Conservation (phyloP, 192 early-diverging fungal species). For the Diversispora eburnea region DNA sequence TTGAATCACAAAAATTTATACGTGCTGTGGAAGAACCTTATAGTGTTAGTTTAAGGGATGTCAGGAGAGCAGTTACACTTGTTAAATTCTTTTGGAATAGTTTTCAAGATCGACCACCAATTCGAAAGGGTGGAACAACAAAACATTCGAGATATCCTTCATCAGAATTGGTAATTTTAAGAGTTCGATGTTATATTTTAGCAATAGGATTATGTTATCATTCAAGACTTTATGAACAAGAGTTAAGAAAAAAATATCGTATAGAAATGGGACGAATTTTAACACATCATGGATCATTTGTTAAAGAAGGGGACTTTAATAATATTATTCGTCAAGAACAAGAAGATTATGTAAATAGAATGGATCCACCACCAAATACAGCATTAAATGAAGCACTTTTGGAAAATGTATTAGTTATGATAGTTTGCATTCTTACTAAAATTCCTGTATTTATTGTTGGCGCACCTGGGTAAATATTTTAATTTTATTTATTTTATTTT, state of each 20-base stretch:
- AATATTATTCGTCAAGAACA: constrained; percentile 18
- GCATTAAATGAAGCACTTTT: constrained; percentile 26
- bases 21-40: constrained; percentile 19
- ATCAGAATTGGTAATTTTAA: not conserved
- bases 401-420: constrained; percentile 27
- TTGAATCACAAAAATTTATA: constrained; percentile 25
- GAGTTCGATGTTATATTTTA: constrained; percentile 4
- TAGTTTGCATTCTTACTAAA: constrained; percentile 19
- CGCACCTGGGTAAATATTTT: constrained; percentile 18
- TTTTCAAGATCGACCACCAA: not conserved
- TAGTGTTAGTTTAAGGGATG: constrained; percentile 30
- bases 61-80: constrained; percentile 18
- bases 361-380: constrained; percentile 12
- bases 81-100: constrained; percentile 7
- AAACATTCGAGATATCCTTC: not conserved
- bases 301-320: not conserved
- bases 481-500: not conserved
- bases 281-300: not conserved
- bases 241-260: constrained; percentile 16
- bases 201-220: constrained; percentile 28
- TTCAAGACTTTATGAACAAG: constrained; percentile 16
- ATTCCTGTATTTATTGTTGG: constrained; percentile 27
- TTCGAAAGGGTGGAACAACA: not conserved
- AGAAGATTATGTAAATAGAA: constrained; percentile 19
- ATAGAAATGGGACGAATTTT: constrained; percentile 10